These are phyloP conservation scores for Trypethelium eluteriae DNA, from an alignment of 495 filamentous ascomycete species.

Conservation along the genomic window DNA sequence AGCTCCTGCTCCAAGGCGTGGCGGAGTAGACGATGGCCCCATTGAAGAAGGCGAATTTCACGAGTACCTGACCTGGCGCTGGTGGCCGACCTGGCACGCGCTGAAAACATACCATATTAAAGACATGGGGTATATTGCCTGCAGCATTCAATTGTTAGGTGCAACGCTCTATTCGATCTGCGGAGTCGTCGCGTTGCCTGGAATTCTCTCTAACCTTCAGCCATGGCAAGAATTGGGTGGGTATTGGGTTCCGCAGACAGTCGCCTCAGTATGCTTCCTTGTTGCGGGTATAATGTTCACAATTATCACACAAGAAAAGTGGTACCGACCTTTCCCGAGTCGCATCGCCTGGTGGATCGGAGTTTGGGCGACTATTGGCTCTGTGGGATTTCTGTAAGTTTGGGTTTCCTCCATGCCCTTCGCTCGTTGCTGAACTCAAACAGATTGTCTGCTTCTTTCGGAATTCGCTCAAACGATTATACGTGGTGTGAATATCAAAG, in stretches of 20 bases:
- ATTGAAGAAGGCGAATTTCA: slow-evolving; percentile 15
- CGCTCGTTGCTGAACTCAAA: slow-evolving; percentile 9
- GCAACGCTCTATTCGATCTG: slow-evolving; percentile 17
- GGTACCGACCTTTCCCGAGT: slow-evolving; percentile 18
- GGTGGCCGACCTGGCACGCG: slow-evolving; percentile 25
- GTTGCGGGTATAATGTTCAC: slow-evolving; percentile 18
- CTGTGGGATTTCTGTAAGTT: slow-evolving; percentile 20
- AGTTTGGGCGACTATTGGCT: slow-evolving; percentile 18
- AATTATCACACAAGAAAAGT: slow-evolving; percentile 22
- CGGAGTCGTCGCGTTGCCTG: slow-evolving; percentile 20
- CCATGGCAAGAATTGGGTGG: slow-evolving; percentile 17
- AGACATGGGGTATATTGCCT: slow-evolving; percentile 23
- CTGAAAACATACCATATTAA: slow-evolving; percentile 20
- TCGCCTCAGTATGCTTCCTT: slow-evolving; percentile 21
- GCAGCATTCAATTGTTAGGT: slow-evolving; percentile 19
- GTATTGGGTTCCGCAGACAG: slow-evolving; percentile 23
- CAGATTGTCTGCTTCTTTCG: slow-evolving; percentile 18
- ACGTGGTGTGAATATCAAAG: slow-evolving; percentile 14
- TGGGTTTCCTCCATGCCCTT: neutral
- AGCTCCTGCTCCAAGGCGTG: slow-evolving; percentile 19
- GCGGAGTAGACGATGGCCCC: slow-evolving; percentile 18
- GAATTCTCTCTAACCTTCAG: slow-evolving; percentile 15
- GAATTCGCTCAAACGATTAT: slow-evolving; percentile 10
- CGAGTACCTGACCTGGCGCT: slow-evolving; percentile 20
- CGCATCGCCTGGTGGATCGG: slow-evolving; percentile 23